Conservation (phyloP, 192 early-diverging fungal genomes). For the Spinellus fusiger region DNA sequence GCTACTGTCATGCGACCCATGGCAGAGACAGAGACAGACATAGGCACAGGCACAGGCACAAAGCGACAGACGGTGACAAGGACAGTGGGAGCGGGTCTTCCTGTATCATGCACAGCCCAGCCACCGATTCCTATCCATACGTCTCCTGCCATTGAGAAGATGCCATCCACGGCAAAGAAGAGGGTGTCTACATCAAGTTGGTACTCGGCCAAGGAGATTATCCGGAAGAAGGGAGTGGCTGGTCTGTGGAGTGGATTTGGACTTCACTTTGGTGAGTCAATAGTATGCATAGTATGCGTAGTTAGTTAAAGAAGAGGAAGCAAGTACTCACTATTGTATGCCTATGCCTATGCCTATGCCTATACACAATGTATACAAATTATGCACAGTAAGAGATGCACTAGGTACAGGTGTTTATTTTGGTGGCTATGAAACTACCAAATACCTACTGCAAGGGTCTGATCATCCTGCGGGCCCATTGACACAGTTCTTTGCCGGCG, state of each 20-base stretch:
- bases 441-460: conserved; percentile 2
- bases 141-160: too few species aligned
- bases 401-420: conserved; percentile 72
- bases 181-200: conserved; percentile 35
- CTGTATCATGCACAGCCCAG: conserved; percentile 18
- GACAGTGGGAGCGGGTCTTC: conserved; percentile 2
- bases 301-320: too few species aligned
- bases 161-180: too few species aligned
- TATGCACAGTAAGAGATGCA: conserved; percentile 44
- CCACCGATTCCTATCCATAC: too few species aligned
- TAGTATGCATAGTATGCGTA: too few species aligned
- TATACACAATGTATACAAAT: background rate
- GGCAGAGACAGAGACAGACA: background rate
- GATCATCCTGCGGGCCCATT: conserved; percentile 43
- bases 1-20: conserved; percentile 28
- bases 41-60: background rate
- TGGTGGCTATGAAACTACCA: conserved; percentile 54
- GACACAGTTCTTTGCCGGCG: conserved; percentile 73
- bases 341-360: background rate
- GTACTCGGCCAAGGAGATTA: conserved; percentile 45
- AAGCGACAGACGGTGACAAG: background rate
- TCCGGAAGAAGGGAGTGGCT: conserved; percentile 37
- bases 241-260: conserved; percentile 43
- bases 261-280: conserved; percentile 32
- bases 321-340: too few species aligned